Base-by-base conservation (phyloP, 768 basidiomycete species). In the Floccularia luteovirens region DNA sequence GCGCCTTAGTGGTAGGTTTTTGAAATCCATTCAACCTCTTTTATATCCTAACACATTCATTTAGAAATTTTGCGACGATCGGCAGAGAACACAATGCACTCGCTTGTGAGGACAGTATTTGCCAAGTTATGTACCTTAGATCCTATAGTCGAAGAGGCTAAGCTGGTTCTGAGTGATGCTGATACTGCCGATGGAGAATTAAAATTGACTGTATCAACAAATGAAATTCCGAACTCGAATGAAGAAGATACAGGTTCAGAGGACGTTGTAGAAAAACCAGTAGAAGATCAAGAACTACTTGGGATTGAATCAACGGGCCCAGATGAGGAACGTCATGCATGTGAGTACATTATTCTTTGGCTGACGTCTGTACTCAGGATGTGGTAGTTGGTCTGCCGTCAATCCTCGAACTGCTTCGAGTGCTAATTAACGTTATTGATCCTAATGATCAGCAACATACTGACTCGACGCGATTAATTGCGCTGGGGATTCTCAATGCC, bases 361-460 rank as follows among this genome's bases (percentile, higher is more conserved):
- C n/a, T n/a, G n/a, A n/a, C n/a, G n/a, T n/a, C 35, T 25, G 12
- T 6, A 24, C 38, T 31, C 37, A 22, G 38, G 20, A 23, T 10
- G 38, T 47, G 43, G 55, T 62, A 74, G 94, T 90, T 59, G 94
- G 94, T 10, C 75, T 97, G 24, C 90, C 92, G 2, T 92, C 96
- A 10, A 82, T 96, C 30, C 65, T 91, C 13, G 94, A 97, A 56
- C 79, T 99, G 4, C 69, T 98, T 24, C 83, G 93, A 2, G 96
- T 98, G 24, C 76, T 99, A 41, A 81, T 97, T 54, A 91, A 94
- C 50, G 88, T 99, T 28, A 71, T 99, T 36, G 91, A 98, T 59
- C 96, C 96, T 14, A 86, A 77, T 49, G 91, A 94, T 55, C 87
- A 90, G 48, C 79, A 91, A 39, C 94, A 98, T 56, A 97, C 96